Conservation (phyloP, 2,329 filamentous ascomycete genomes). For the Pseudogymnoascus sp. region DNA sequence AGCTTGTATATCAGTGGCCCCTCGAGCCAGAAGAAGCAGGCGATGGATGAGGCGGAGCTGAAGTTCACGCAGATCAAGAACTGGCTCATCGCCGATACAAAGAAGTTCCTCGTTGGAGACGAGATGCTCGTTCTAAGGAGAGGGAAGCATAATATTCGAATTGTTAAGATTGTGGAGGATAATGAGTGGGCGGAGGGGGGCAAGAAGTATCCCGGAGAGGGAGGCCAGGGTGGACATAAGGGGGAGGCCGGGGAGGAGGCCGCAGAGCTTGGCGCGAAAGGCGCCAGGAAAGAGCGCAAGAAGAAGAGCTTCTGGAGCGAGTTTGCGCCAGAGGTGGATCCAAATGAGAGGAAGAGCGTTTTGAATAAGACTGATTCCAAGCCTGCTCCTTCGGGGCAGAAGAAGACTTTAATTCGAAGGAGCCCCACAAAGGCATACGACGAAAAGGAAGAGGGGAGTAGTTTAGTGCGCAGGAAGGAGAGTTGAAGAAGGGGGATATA, state of each 20-base stretch:
- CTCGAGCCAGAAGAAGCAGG: slow-evolving; percentile 35
- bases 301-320: slow-evolving; percentile 10
- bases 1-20: slow-evolving; percentile 55
- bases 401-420: not conserved
- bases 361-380: not conserved
- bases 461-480: slow-evolving; percentile 1
- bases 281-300: not conserved
- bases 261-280: not conserved
- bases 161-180: slow-evolving; percentile 52
- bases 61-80: slow-evolving; percentile 55
- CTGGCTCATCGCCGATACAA: slow-evolving; percentile 49
- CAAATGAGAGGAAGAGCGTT: slow-evolving; percentile 10
- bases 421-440: not conserved
- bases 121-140: slow-evolving; percentile 50
- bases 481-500: not conserved
- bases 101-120: slow-evolving; percentile 52
- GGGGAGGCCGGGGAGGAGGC: not conserved
- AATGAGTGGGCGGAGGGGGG: slow-evolving; percentile 45
- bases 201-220: slow-evolving; percentile 41
- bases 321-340: slow-evolving; percentile 6
- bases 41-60: slow-evolving; percentile 44
- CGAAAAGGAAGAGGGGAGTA: not conserved
- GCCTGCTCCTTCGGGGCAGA: not conserved
- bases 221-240: not conserved
- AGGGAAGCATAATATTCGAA: slow-evolving; percentile 56